Evolutionary conservation across 768 basidiomycete genomes (phyloP).

Genomic region (Mycena pura): DNA sequence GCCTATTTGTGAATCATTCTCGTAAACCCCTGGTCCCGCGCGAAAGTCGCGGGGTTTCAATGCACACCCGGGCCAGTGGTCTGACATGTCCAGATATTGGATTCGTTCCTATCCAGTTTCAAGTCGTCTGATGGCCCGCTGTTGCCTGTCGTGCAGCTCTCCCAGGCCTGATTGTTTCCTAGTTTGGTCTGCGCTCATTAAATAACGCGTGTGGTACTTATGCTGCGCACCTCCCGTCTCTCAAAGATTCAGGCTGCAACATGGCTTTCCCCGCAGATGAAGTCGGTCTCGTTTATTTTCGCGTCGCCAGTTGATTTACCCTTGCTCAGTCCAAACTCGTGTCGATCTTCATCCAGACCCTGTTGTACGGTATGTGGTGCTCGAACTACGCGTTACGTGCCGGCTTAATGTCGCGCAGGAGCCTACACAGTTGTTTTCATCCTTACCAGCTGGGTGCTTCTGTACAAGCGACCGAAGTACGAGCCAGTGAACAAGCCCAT

Average conservation of each 20-base stretch:
- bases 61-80: too few relatives aligned
- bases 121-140: background rate
- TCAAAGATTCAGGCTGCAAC: background rate
- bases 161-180: background rate
- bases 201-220: background rate
- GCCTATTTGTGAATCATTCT: too few relatives aligned
- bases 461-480: constrained; percentile 32
- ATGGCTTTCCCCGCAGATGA: constrained; percentile 20
- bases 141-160: background rate
- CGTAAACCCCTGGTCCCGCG: too few relatives aligned
- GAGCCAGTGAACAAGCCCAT: constrained; percentile 39
- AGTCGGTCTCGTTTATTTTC: background rate
- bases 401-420: constrained; percentile 23
- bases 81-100: background rate
- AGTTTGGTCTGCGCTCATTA: background rate
- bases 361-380: constrained; percentile 34
- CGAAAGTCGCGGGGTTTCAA: too few relatives aligned
- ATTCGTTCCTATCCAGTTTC: background rate
- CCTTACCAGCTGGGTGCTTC: constrained; percentile 39
- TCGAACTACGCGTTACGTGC: background rate
- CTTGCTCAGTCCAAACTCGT: constrained; percentile 30
- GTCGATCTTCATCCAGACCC: constrained; percentile 36
- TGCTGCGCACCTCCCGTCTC: background rate
- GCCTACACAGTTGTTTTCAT: constrained; percentile 38
- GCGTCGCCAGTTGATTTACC: background rate